Evolutionary conservation across 495 filamentous ascomycete species (phyloP).

Genomic region (Coniosporium apollinis): DNA sequence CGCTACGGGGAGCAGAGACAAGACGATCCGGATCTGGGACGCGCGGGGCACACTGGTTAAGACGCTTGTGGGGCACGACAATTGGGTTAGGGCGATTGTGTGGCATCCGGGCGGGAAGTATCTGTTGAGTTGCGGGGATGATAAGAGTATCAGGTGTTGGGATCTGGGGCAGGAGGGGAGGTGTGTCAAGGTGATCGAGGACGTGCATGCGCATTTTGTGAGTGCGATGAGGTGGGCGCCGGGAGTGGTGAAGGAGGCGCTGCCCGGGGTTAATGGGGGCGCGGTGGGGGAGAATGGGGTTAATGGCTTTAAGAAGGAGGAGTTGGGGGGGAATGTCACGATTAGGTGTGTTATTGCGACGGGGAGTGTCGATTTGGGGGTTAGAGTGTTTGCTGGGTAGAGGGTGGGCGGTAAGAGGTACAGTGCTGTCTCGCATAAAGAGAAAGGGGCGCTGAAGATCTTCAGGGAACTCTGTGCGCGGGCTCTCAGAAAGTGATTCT

Average conservation of each 20-base stretch:
- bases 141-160: conserved; percentile 91
- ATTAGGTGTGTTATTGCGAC: conserved; percentile 49
- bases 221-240: conserved; percentile 89
- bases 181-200: conserved; percentile 65
- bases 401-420: too few species aligned
- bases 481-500: too few species aligned
- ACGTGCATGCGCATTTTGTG: conserved; percentile 77
- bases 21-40: conserved; percentile 85
- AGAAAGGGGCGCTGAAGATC: too few species aligned
- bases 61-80: conserved; percentile 81
- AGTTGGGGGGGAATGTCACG: conserved; percentile 23
- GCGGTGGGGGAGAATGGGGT: conserved; percentile 22
- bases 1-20: conserved; percentile 81
- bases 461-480: too few species aligned
- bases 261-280: conserved; percentile 13
- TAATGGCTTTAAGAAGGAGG: conserved; percentile 27
- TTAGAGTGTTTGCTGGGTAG: conserved; percentile 48
- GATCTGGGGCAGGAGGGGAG: conserved; percentile 82
- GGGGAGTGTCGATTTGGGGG: conserved; percentile 44
- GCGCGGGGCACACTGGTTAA: conserved; percentile 71
- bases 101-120: conserved; percentile 96
- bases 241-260: conserved; percentile 43
- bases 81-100: conserved; percentile 77
- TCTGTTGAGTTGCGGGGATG: conserved; percentile 68
- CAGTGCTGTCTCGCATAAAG: too few species aligned